A percentile compares a stretch with the other conserved stretches of the same genome.
phyloP scores from a whole-genome alignment of 345 rosid genomes.

The Camelina hispida region DNA sequence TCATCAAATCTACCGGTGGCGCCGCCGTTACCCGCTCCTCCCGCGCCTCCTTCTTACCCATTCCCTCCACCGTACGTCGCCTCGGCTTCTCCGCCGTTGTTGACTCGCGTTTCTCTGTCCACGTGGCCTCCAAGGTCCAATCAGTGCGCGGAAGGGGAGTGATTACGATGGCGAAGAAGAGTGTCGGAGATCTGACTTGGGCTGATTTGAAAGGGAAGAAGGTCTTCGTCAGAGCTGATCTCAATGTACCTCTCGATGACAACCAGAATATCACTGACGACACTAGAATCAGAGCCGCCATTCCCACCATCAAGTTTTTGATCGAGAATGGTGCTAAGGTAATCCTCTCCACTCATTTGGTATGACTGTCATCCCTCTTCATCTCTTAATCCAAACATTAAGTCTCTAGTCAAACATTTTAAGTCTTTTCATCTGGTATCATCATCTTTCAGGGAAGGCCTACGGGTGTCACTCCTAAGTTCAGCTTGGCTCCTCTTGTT shows the following conservation, averaged over 20 bases:
- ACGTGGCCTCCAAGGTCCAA: slow-evolving; percentile 53
- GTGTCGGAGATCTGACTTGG: slow-evolving; percentile 69
- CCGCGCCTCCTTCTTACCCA: slow-evolving; percentile 50
- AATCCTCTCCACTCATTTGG: slow-evolving; percentile 91
- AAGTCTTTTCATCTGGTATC: slow-evolving; percentile 5
- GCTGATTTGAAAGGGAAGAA: slow-evolving; percentile 74
- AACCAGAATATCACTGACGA: slow-evolving; percentile 88
- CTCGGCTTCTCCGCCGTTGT: slow-evolving; percentile 62
- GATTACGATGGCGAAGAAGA: slow-evolving; percentile 85
- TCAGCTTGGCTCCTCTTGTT: slow-evolving; percentile 95
- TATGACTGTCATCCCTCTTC: slow-evolving; percentile 16
- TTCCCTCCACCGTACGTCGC: slow-evolving; percentile 46
- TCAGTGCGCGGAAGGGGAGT: slow-evolving; percentile 49
- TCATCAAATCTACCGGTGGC: no score
- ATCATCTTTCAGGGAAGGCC: slow-evolving; percentile 82
- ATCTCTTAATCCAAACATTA: no score
- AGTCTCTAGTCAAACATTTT: no score
- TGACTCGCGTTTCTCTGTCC: slow-evolving; percentile 54
- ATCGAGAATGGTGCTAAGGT: slow-evolving; percentile 86
- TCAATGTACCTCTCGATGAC: slow-evolving; percentile 90
- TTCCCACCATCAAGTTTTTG: slow-evolving; percentile 91
- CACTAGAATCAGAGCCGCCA: slow-evolving; percentile 87
- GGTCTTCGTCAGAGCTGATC: slow-evolving; percentile 87
- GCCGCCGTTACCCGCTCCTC: slow-evolving; percentile 40
- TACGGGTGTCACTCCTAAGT: slow-evolving; percentile 93